Conservation (phyloP, 805 yeast genomes). For the Cyberlindnera xylosilytica region DNA sequence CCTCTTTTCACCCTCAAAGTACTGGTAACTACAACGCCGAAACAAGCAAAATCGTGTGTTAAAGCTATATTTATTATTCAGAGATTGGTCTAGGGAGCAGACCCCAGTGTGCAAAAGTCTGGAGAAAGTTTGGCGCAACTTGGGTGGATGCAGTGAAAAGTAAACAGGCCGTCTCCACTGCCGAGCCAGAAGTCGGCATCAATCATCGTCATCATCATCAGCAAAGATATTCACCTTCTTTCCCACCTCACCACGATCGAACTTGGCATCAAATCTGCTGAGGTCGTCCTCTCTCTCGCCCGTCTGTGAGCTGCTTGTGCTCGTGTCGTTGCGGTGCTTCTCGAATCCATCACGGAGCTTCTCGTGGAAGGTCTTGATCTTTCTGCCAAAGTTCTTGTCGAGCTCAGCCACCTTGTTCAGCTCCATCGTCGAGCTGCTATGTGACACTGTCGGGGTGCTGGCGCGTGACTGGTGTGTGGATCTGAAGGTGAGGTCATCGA, state of each 20-base stretch:
- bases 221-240: conserved; percentile 29
- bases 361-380: conserved; percentile 18
- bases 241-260: conserved; percentile 40
- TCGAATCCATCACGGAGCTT: conserved; percentile 24
- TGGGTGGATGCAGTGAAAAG: too few species aligned
- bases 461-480: conserved; percentile 44
- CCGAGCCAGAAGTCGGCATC: too few species aligned
- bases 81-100: too few species aligned
- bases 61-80: too few species aligned
- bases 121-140: too few species aligned
- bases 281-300: conserved; percentile 6
- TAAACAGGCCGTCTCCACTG: too few species aligned
- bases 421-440: conserved; percentile 9
- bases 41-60: too few species aligned
- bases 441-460: conserved; percentile 22
- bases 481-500: conserved; percentile 60
- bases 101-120: too few species aligned
- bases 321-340: conserved; percentile 8
- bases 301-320: conserved; percentile 5
- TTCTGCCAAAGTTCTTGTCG: conserved; percentile 23
- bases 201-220: conserved; percentile 14
- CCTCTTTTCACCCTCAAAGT: too few species aligned
- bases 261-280: conserved; percentile 35
- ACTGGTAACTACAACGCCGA: too few species aligned
- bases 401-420: conserved; percentile 8